Evolutionary conservation across 352 stramenopile species (phyloP).

Genomic region (Globisporangium alternatum): DNA sequence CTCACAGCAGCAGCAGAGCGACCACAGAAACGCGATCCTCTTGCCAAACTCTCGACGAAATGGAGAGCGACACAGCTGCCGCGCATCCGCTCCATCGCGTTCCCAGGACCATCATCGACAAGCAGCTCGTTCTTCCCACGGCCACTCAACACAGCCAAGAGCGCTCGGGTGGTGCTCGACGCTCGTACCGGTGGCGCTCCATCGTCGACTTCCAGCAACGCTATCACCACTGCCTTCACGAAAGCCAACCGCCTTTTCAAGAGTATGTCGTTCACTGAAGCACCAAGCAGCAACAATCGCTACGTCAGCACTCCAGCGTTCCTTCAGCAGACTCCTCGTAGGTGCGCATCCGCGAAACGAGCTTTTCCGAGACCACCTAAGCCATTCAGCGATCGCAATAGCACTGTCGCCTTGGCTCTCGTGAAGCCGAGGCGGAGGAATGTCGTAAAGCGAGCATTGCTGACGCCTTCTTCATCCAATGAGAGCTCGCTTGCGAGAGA

Average conservation of each 20-base stretch:
- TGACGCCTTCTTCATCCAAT: neutral
- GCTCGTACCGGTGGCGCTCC: neutral
- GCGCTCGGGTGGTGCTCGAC: neutral
- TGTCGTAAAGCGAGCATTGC: neutral
- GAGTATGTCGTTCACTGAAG: neutral
- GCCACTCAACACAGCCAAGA: neutral
- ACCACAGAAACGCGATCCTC: neutral
- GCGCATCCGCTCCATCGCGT: neutral
- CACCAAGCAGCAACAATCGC: neutral
- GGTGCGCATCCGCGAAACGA: neutral
- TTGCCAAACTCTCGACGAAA: neutral
- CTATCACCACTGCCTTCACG: neutral
- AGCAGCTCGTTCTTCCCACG: neutral
- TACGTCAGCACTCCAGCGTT: neutral
- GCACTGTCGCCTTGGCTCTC: neutral
- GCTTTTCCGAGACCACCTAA: neutral
- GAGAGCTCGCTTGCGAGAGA: neutral
- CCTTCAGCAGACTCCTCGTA: neutral
- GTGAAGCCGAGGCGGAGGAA: neutral
- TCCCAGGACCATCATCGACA: neutral
- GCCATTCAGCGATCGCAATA: neutral
- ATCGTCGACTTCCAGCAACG: neutral
- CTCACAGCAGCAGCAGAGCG: too few relatives aligned
- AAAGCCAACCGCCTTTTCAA: neutral
- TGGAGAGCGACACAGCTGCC: neutral